Evolutionary conservation across 345 rosid species (phyloP).

Genomic region (Pugionium cornutum): DNA sequence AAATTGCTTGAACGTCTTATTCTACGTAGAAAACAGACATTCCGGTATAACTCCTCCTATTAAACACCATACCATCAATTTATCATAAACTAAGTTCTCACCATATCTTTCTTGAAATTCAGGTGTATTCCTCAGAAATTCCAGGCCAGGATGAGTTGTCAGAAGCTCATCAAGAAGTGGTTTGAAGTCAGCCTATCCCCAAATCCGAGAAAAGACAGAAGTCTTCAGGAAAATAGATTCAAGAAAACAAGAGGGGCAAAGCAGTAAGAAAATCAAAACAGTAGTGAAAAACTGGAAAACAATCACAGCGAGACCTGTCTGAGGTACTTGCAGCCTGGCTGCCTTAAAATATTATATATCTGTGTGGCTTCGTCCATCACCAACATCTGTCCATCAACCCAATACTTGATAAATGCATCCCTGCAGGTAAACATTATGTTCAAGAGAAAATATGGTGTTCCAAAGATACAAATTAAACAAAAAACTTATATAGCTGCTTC

Average conservation of each 20-base stretch:
- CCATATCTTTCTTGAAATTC: constrained; percentile 96
- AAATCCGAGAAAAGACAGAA: constrained; percentile 24
- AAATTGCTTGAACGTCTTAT: neutral
- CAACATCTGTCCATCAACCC: constrained; percentile 75
- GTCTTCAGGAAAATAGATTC: constrained; percentile 19
- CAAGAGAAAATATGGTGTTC: constrained; percentile 19
- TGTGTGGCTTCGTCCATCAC: constrained; percentile 67
- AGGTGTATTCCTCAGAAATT: constrained; percentile 71
- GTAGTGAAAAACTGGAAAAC: neutral
- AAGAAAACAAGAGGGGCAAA: constrained; percentile 3
- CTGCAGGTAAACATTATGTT: constrained; percentile 40
- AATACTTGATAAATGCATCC: constrained; percentile 69
- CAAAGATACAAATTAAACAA: neutral
- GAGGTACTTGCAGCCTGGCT: constrained; percentile 65
- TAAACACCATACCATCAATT: constrained; percentile 12
- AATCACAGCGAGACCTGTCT: constrained; percentile 59
- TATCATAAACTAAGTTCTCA: constrained; percentile 32
- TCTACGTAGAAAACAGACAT: neutral
- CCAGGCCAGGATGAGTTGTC: constrained; percentile 82
- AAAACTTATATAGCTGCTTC: neutral
- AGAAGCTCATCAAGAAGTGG: constrained; percentile 81
- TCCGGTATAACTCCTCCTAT: constrained; percentile 2
- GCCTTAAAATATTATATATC: constrained; percentile 67
- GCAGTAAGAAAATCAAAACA: neutral
- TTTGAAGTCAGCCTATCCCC: constrained; percentile 77